Percentiles rank a stretch among this genome's conserved stretches.
These are phyloP conservation scores for Saccharomycopsis hybrid DNA, from an alignment of 1,139 yeast species.

Conservation along the genomic window DNA sequence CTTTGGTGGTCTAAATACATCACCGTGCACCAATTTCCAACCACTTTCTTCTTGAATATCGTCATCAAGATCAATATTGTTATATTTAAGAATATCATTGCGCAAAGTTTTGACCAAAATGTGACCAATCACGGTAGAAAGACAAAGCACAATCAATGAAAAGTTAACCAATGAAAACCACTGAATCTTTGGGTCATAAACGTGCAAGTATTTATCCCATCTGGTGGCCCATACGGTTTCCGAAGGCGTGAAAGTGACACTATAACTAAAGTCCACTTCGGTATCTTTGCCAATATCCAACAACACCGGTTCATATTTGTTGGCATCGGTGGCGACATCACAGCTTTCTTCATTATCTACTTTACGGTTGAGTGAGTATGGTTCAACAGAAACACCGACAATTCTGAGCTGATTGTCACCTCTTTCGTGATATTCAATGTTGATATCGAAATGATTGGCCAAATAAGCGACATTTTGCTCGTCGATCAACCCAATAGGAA, in stretches of 20 bases:
- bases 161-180: slow-evolving; percentile 92
- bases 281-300: slow-evolving; percentile 36
- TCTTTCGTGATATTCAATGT: slow-evolving; percentile 76
- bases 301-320: slow-evolving; percentile 36
- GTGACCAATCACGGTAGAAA: slow-evolving; percentile 75
- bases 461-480: slow-evolving; percentile 43
- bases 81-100: slow-evolving; percentile 81
- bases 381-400: slow-evolving; percentile 80
- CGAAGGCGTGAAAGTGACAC: slow-evolving; percentile 60
- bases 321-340: slow-evolving; percentile 29
- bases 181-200: slow-evolving; percentile 86
- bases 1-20: slow-evolving; percentile 82
- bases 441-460: slow-evolving; percentile 74
- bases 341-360: slow-evolving; percentile 23
- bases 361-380: slow-evolving; percentile 52
- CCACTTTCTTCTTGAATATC: slow-evolving; percentile 93
- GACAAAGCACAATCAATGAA: slow-evolving; percentile 68
- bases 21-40: slow-evolving; percentile 96
- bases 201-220: slow-evolving; percentile 96
- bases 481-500: slow-evolving; percentile 67
- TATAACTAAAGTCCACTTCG: slow-evolving; percentile 51
- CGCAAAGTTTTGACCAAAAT: slow-evolving; percentile 74
- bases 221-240: slow-evolving; percentile 93
- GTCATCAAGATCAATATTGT: slow-evolving; percentile 64
- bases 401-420: slow-evolving; percentile 68